phyloP scores from a whole-genome alignment of 768 basidiomycete genomes.

The Coprinopsis marcescibilis region DNA sequence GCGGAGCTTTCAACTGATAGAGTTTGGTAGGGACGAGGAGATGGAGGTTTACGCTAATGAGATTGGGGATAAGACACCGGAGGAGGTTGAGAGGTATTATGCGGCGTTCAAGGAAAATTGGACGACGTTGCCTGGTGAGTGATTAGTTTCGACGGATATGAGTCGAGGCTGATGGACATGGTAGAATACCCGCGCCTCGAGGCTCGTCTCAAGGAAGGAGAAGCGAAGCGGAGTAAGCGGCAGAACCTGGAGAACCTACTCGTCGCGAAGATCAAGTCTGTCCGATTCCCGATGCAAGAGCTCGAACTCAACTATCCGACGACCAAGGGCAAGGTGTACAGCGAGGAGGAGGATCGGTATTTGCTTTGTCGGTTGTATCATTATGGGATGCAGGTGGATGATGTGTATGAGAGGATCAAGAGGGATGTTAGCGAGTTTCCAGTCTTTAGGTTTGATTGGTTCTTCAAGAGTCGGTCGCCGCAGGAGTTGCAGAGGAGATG shows the following conservation, averaged over 20 bases:
- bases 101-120: slow-evolving; percentile 85
- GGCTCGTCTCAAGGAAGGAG: slow-evolving; percentile 82
- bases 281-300: slow-evolving; percentile 93
- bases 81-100: slow-evolving; percentile 75
- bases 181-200: slow-evolving; percentile 81
- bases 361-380: slow-evolving; percentile 83
- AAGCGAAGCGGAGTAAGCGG: slow-evolving; percentile 83
- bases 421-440: slow-evolving; percentile 96
- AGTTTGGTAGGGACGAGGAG: slow-evolving; percentile 47
- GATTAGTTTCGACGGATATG: too few relatives aligned
- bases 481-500: slow-evolving; percentile 87
- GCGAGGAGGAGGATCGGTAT: slow-evolving; percentile 96
- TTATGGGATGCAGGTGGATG: slow-evolving; percentile 84
- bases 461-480: slow-evolving; percentile 89
- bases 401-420: slow-evolving; percentile 94
- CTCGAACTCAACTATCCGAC: slow-evolving; percentile 92
- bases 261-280: slow-evolving; percentile 74
- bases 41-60: slow-evolving; percentile 71
- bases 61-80: slow-evolving; percentile 77
- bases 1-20: background rate
- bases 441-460: slow-evolving; percentile 97
- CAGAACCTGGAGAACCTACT: slow-evolving; percentile 77
- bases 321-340: slow-evolving; percentile 95
- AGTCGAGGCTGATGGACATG: too few relatives aligned
- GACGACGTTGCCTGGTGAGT: slow-evolving; percentile 72